Evolutionary conservation across 176 grass and related monocot genomes (phyloP), one percentile per base, ranked within the genome.

Genomic region (Coix lacrymajobi): DNA sequence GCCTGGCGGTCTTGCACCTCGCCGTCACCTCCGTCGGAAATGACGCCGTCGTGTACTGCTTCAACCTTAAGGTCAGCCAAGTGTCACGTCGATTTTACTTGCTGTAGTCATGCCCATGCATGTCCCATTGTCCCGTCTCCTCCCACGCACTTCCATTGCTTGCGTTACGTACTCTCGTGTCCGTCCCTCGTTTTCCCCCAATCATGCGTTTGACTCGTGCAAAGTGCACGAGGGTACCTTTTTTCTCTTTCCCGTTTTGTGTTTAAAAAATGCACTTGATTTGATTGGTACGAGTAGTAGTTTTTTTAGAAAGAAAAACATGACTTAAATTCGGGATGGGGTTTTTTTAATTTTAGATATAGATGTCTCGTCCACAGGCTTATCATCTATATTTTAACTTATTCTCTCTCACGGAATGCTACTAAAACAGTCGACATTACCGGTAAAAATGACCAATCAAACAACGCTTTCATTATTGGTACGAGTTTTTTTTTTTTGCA

Each of bases 1-100:
- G 89, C 2, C 87, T 99, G 71, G 83, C 87, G 0, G 93, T 99
- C 28, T 69, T 99, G 66, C 97, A 99, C 88, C 93, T 99, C 77
- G 89, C 87, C 72, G 66, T 99, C 77, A 90, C 81, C 4, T 90
- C 97, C 12, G 71, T 94, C 3, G 91, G 81, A 5, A 45, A 77
- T 38, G 81, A 75, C 83, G 85, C 83, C 40, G 73, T 96, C 48
- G 76, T 96, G 10, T 96, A 99, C 91, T 96, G 92, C 70, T 91
- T 99, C 83, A 99, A 90, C 80, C 89, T 99, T 4, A 96, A 99
- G 93, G 97, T 96, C 51, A 73, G 67, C 72, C 10, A 11, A 44
- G 12, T 33, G 52, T 73, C 60, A 76, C 33, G 14, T 30, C 57
- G 26, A 10, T 37, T 61, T 46, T 67, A 20, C 16, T 22, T 43